A percentile compares a stretch with the other conserved stretches of the same genome.
Conservation (phyloP, 192 early-diverging fungal genomes). For the Rhizophagus clarus region DNA sequence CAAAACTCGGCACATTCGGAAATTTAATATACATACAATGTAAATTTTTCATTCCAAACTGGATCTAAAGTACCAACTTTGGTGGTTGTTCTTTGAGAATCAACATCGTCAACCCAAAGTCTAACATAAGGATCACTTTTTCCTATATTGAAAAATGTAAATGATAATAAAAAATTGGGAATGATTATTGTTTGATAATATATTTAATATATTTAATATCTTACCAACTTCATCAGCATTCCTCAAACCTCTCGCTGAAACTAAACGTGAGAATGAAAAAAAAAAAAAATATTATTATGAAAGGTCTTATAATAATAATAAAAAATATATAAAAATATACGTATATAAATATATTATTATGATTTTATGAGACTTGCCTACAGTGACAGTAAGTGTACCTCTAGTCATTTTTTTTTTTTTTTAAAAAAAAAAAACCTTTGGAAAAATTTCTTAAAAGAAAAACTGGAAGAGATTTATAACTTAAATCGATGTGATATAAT, state of each 20-base stretch:
- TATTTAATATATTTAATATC: background rate
- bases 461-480: background rate
- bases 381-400: background rate
- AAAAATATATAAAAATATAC: too few relatives aligned
- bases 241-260: background rate
- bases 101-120: conserved; percentile 36
- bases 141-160: background rate
- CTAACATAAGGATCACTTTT: conserved; percentile 26
- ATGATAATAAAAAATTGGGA: background rate
- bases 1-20: too few relatives aligned
- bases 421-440: background rate
- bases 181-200: too few relatives aligned
- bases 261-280: background rate
- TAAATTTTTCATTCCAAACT: conserved; percentile 41
- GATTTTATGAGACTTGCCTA: background rate
- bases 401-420: background rate
- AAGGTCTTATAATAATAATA: background rate
- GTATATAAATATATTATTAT: too few relatives aligned
- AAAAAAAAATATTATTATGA: background rate
- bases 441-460: background rate
- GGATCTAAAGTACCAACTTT: conserved; percentile 27
- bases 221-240: background rate
- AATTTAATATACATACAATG: conserved; percentile 25
- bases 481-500: too few relatives aligned
- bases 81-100: conserved; percentile 33